Percentiles rank a stretch among this genome's conserved stretches.
These are phyloP conservation scores for Pezicula rhizophila DNA, from an alignment of 2,329 filamentous ascomycete genomes.

Conservation along the genomic window DNA sequence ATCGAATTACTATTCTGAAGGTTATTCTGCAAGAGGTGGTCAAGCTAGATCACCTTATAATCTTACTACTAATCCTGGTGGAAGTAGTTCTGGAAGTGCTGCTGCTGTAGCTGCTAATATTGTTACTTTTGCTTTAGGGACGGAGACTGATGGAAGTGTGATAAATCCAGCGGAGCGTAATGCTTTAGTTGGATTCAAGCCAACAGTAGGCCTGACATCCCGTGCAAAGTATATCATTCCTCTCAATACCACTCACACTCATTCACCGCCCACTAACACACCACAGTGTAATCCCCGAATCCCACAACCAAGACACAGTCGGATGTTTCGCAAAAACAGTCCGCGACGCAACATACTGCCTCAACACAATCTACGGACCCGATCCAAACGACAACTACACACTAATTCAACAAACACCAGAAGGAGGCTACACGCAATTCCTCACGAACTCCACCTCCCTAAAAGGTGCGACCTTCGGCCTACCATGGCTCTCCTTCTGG, in stretches of 20 bases:
- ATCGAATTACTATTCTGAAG: conserved; percentile 60
- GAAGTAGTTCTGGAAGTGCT: conserved; percentile 61
- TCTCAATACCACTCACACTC: neutral
- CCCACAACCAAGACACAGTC: conserved; percentile 61
- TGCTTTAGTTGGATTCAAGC: conserved; percentile 67
- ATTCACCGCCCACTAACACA: conserved; percentile 37
- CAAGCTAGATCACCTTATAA: conserved; percentile 64
- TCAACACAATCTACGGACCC: conserved; percentile 63
- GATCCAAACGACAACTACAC: conserved; percentile 64
- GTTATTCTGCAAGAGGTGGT: conserved; percentile 58
- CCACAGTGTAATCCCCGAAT: conserved; percentile 57
- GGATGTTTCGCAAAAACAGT: conserved; percentile 64
- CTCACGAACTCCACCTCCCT: conserved; percentile 49
- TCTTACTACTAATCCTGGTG: conserved; percentile 60
- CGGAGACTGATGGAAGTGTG: conserved; percentile 68
- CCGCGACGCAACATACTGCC: conserved; percentile 58
- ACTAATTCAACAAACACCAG: conserved; percentile 47
- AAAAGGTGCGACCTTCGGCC: conserved; percentile 57
- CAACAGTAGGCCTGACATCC: conserved; percentile 68
- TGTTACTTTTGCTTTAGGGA: conserved; percentile 60
- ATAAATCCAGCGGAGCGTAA: conserved; percentile 68
- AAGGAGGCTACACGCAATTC: conserved; percentile 47
- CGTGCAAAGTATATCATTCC: conserved; percentile 35
- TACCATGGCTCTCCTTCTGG: conserved; percentile 72
- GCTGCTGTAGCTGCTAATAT: conserved; percentile 59